These are phyloP conservation scores for Tetrahymena borealis DNA, from an alignment of 73 alveolate genomes.

Conservation along the genomic window DNA sequence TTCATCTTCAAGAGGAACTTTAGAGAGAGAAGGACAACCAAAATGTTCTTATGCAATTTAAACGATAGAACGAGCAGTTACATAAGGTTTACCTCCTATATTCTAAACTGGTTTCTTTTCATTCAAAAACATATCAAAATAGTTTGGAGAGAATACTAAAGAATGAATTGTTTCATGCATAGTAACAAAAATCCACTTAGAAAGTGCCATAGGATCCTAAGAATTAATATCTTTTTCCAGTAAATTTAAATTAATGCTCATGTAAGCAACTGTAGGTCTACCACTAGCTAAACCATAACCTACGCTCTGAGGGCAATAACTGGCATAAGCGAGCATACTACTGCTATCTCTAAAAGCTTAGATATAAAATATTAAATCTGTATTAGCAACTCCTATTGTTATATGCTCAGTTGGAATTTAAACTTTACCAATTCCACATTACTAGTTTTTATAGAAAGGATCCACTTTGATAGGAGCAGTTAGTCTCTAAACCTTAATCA, in stretches of 20 bases:
- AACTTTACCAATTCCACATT: neutral
- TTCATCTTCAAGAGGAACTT: slow-evolving; percentile 36
- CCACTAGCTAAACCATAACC: neutral
- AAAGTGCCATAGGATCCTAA: neutral
- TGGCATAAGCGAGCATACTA: neutral
- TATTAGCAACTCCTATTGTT: neutral
- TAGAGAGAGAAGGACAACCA: neutral
- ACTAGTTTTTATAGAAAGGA: neutral
- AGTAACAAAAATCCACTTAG: neutral
- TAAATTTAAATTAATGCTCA: neutral
- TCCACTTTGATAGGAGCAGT: neutral
- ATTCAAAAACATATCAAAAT: neutral
- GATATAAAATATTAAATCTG: neutral
- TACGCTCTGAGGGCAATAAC: neutral
- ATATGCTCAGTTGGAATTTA: neutral
- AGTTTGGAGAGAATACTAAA: neutral
- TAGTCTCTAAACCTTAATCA: neutral
- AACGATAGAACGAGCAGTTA: neutral
- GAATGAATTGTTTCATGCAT: neutral
- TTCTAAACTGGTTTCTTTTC: neutral
- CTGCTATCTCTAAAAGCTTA: neutral
- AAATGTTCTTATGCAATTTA: neutral
- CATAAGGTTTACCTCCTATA: neutral
- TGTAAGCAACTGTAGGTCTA: neutral
- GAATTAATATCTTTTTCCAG: neutral